Percentiles rank a stretch among this genome's conserved stretches.
Conservation (phyloP, 257 asterid species). For the Anisodus tanguticus region DNA sequence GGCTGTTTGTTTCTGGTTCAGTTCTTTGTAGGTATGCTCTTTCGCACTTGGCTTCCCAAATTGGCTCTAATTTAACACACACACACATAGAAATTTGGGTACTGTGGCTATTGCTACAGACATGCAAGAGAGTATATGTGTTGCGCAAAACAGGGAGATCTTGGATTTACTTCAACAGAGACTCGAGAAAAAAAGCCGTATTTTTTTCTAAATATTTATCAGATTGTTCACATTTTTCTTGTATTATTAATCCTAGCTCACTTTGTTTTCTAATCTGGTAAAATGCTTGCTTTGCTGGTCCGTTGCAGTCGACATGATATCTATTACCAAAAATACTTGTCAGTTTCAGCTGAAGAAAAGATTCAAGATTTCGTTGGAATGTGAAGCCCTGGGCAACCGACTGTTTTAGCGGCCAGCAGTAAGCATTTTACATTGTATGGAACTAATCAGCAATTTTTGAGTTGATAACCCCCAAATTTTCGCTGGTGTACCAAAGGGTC, state of each 20-base stretch:
- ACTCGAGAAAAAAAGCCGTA: not conserved
- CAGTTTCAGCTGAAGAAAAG: constrained; percentile 22
- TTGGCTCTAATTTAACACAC: not conserved
- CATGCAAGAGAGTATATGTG: not conserved
- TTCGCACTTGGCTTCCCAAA: not conserved
- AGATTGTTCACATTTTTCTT: not conserved
- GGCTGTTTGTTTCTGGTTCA: constrained; percentile 37
- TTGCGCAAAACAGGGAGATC: not conserved
- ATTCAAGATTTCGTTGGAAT: not conserved
- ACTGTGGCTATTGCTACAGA: not conserved
- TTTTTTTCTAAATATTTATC: not conserved
- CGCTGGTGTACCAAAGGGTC: constrained; percentile 17
- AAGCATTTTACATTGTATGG: not conserved
- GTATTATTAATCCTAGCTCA: not conserved
- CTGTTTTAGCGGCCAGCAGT: not conserved
- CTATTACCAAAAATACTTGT: not conserved
- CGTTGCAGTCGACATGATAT: constrained; percentile 15
- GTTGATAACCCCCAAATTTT: not conserved
- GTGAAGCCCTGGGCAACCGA: not conserved
- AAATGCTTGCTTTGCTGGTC: not conserved
- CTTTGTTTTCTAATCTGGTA: not conserved
- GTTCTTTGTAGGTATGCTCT: constrained; percentile 48
- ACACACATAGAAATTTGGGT: not conserved
- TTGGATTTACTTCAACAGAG: not conserved
- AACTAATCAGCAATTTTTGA: not conserved